Evolutionary conservation across 139 green algal species (phyloP).

Genomic region (Coelastrella sp.): DNA sequence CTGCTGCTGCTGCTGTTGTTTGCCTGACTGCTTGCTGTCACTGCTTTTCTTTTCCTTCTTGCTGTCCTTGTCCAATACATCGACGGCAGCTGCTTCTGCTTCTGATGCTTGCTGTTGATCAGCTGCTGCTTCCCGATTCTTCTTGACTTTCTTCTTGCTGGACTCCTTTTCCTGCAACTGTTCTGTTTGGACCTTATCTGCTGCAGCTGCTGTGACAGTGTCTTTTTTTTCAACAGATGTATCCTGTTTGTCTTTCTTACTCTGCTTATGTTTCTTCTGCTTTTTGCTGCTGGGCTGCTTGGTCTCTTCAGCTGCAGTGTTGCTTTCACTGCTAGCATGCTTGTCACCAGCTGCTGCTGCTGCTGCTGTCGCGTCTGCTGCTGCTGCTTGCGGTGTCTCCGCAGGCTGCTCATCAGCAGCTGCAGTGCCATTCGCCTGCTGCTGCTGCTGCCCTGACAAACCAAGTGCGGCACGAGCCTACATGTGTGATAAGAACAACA

Average conservation of each 20-base stretch:
- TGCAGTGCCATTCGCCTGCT: conserved; percentile 1
- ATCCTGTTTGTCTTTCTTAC: too few species aligned
- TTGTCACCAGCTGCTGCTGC: conserved; percentile 1
- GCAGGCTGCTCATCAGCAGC: background rate
- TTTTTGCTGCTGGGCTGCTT: conserved; percentile 41
- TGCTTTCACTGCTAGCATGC: background rate
- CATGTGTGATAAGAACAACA: background rate
- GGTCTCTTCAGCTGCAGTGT: background rate
- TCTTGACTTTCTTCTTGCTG: conserved; percentile 6
- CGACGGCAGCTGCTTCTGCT: background rate
- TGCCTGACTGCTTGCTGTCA: background rate
- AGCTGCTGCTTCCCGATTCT: conserved; percentile 13
- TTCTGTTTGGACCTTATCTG: too few species aligned
- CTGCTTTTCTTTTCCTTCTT: background rate
- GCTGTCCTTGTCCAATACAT: background rate
- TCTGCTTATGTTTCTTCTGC: conserved; percentile 38
- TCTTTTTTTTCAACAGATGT: too few species aligned
- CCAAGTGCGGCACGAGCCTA: conserved; percentile 61
- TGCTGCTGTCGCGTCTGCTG: conserved; percentile 4
- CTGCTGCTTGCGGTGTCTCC: conserved; percentile 8
- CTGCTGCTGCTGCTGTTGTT: background rate
- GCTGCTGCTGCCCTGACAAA: conserved; percentile 41
- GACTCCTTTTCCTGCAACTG: background rate
- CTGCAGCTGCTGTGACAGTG: too few species aligned
- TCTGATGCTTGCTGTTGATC: background rate